Evolutionary conservation across 768 basidiomycete species (phyloP).

Genomic region (Hebeloma cylindrosporum): DNA sequence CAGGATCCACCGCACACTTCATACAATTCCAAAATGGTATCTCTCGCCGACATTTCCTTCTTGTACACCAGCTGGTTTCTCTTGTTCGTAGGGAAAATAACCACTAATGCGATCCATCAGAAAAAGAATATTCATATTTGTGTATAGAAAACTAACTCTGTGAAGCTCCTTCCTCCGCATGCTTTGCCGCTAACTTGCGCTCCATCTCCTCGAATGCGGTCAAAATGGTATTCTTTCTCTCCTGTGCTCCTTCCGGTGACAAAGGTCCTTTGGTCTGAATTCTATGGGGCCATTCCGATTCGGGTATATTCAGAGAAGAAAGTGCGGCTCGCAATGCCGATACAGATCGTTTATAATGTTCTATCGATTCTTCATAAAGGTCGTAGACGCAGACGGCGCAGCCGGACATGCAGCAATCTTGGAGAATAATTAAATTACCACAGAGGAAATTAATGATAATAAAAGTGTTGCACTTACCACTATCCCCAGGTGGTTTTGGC

Average conservation of each 20-base stretch:
- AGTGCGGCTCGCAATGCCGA: constrained; percentile 51
- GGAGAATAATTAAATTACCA: neutral
- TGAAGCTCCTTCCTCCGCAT: constrained; percentile 10
- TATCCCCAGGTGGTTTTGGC: constrained; percentile 62
- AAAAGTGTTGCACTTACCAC: constrained; percentile 52
- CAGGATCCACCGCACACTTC: constrained; percentile 50
- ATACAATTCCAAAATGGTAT: constrained; percentile 30
- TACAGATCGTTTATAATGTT: constrained; percentile 59
- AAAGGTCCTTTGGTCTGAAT: constrained; percentile 34
- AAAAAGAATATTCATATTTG: neutral
- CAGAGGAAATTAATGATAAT: neutral
- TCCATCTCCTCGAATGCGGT: constrained; percentile 78
- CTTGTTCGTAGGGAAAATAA: neutral
- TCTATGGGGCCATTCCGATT: constrained; percentile 62
- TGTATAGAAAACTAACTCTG: constrained; percentile 10
- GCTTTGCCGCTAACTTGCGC: constrained; percentile 44
- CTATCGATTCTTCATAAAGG: constrained; percentile 74
- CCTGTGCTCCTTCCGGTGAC: constrained; percentile 16
- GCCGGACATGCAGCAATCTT: constrained; percentile 95
- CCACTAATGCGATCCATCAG: neutral
- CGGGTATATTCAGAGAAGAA: constrained; percentile 44
- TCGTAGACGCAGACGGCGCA: constrained; percentile 93
- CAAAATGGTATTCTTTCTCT: constrained; percentile 39
- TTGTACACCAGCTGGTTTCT: constrained; percentile 6
- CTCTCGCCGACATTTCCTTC: constrained; percentile 15